A percentile compares a stretch with the other conserved stretches of the same genome.
These are phyloP conservation scores for Euphorbia peplus DNA, from an alignment of 345 rosid species.

Conservation along the genomic window DNA sequence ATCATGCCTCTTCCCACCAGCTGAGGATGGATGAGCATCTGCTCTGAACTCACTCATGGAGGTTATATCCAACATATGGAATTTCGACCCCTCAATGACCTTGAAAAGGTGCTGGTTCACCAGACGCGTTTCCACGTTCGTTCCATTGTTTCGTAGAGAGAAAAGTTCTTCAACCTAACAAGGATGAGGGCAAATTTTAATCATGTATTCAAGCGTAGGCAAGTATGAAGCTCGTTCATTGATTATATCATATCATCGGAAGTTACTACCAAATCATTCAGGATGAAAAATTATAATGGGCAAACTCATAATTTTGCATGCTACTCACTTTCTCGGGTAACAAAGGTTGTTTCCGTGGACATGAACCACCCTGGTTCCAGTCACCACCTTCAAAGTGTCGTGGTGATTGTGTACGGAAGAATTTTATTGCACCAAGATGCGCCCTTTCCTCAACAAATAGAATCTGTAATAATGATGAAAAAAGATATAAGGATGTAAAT, in stretches of 20 bases:
- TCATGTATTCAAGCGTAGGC: not conserved
- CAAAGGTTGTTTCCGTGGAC: constrained; percentile 54
- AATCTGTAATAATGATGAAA: constrained; percentile 29
- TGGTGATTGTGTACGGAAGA: constrained; percentile 83
- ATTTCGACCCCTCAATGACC: constrained; percentile 47
- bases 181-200: not conserved
- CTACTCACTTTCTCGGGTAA: constrained; percentile 53
- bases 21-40: constrained; percentile 77
- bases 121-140: constrained; percentile 68
- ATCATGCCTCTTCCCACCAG: constrained; percentile 84
- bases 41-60: constrained; percentile 88
- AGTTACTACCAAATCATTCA: no score
- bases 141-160: constrained; percentile 57
- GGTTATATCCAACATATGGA: constrained; percentile 71
- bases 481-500: not conserved
- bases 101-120: constrained; percentile 60
- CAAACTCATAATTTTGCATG: constrained; percentile 5
- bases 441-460: constrained; percentile 42
- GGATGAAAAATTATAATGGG: not conserved
- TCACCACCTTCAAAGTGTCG: constrained; percentile 99
- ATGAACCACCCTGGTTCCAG: constrained; percentile 96
- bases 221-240: not conserved
- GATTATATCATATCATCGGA: not conserved
- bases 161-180: constrained; percentile 72
- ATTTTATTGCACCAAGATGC: constrained; percentile 41